Evolutionary conservation across 305 asterid genomes (phyloP).

Genomic region (Fraxinus latifolia): DNA sequence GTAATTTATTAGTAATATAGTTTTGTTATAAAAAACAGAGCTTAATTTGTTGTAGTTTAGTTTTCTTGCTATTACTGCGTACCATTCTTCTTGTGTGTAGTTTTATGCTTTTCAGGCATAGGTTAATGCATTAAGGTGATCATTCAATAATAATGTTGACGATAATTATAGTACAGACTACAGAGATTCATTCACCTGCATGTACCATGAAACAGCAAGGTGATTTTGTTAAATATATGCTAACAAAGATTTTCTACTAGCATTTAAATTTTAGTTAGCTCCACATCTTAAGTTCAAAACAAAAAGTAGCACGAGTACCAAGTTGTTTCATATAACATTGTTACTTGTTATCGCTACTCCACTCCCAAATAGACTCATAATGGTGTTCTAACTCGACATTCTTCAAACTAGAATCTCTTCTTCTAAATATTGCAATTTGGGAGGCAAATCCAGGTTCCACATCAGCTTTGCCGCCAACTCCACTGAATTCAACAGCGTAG

Average conservation of each 20-base stretch:
- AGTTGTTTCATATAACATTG: background rate
- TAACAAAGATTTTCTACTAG: background rate
- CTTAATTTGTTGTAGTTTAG: background rate
- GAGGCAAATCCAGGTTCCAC: constrained; percentile 92
- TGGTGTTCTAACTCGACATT: constrained; percentile 29
- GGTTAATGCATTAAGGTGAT: background rate
- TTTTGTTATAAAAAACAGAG: background rate
- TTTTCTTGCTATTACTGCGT: background rate
- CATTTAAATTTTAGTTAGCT: background rate
- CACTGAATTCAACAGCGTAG: constrained; percentile 68
- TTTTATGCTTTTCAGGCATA: background rate
- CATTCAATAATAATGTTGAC: background rate
- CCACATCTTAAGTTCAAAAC: background rate
- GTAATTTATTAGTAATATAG: constrained; percentile 9
- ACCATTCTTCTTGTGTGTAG: background rate
- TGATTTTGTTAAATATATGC: background rate
- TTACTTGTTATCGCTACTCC: constrained; percentile 37
- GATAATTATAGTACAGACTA: background rate
- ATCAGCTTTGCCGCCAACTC: constrained; percentile 72
- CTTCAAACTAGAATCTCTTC: constrained; percentile 31
- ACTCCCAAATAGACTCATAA: constrained; percentile 62
- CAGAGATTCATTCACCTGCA: background rate
- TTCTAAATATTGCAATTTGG: constrained; percentile 81
- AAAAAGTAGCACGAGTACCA: background rate
- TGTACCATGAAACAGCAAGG: background rate